phyloP scores from a whole-genome alignment of 768 basidiomycete genomes.

The Porphyrellus cyaneotinctus region DNA sequence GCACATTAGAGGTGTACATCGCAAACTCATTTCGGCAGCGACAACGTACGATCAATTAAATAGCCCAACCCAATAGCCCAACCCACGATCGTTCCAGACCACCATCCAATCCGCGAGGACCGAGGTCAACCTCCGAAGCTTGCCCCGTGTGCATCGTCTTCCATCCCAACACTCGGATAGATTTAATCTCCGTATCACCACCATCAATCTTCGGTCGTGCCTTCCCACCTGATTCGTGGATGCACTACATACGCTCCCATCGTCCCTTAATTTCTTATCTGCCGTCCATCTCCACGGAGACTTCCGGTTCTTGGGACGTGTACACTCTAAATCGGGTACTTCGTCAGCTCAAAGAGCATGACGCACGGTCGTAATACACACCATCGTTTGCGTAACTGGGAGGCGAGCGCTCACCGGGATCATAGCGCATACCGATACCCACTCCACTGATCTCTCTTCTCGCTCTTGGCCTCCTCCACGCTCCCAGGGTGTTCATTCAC shows the following conservation, averaged over 20 bases:
- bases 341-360: neutral
- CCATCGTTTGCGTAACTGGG: neutral
- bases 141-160: neutral
- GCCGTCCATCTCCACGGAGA: neutral
- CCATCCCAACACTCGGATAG: neutral
- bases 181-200: neutral
- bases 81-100: neutral
- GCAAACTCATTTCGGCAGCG: neutral
- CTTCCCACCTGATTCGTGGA: neutral
- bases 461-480: conserved; percentile 60
- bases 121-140: neutral
- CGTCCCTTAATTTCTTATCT: neutral
- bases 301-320: neutral
- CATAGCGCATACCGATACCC: conserved; percentile 67
- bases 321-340: neutral
- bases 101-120: neutral
- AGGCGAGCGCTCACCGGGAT: conserved; percentile 9
- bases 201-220: conserved; percentile 1
- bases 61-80: no score
- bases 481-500: conserved; percentile 57
- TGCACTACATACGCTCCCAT: neutral
- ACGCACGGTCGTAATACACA: neutral
- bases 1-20: neutral
- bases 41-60: neutral
- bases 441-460: conserved; percentile 73